Evolutionary conservation across 164 flowering plant species (phyloP).

Genomic region (Vitis vinifera): ASM3070453v1 NC_081809.1:12759501-12760000

Average conservation of each 20-base stretch:
- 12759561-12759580: too few species aligned
- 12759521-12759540: too few species aligned
- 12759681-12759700: too few species aligned
- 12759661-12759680: too few species aligned
- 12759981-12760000: conserved; percentile 96
- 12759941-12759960: conserved; percentile 89
- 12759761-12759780: background rate
- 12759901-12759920: conserved; percentile 96
- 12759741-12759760: background rate
- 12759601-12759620: too few species aligned
- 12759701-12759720: too few species aligned
- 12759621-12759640: too few species aligned
- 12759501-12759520: too few species aligned
- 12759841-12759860: background rate
- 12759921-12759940: conserved; percentile 83
- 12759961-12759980: conserved; percentile 98
- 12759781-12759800: background rate
- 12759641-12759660: too few species aligned
- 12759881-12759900: conserved; percentile 73
- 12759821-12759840: background rate
- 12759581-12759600: too few species aligned
- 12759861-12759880: background rate
- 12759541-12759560: too few species aligned
- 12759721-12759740: background rate
- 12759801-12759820: background rate